Evolutionary conservation across 345 rosid species (phyloP).

Genomic region (Eucalyptus dawsonii): DNA sequence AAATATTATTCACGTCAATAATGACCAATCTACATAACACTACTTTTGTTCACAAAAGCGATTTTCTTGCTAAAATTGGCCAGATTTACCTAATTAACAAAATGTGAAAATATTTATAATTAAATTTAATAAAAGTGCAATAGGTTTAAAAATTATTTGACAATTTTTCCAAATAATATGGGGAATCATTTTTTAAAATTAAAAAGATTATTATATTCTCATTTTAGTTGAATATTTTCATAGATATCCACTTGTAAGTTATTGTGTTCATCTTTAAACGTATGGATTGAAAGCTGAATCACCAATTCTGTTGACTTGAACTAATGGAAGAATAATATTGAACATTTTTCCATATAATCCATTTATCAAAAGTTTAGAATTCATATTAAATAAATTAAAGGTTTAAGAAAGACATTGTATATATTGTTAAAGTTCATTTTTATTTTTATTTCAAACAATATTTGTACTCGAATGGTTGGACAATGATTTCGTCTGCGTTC

Average conservation of each 20-base stretch:
- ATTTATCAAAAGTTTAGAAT: neutral
- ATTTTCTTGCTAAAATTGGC: too few species aligned
- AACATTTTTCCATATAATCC: neutral
- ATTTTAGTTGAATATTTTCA: neutral
- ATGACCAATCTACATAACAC: rapidly evolving
- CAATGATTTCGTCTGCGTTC: neutral
- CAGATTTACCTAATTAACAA: too few species aligned
- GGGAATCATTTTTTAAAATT: neutral
- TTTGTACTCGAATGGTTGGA: neutral
- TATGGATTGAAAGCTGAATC: neutral
- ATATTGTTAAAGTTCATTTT: neutral
- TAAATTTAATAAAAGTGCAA: too few species aligned
- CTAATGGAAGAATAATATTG: neutral
- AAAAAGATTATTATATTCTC: neutral
- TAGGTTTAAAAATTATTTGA: too few species aligned
- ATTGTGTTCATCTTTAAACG: neutral
- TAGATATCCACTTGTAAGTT: neutral
- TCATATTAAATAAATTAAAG: neutral
- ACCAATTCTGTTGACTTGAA: neutral
- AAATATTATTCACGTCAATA: too few species aligned
- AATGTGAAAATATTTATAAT: too few species aligned
- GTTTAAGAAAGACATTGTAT: rapidly evolving
- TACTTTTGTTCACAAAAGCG: rapidly evolving
- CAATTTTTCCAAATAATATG: neutral
- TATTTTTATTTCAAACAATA: too few species aligned